Conservation (phyloP, 805 yeast species). For the Kuraishia cidri region DNA sequence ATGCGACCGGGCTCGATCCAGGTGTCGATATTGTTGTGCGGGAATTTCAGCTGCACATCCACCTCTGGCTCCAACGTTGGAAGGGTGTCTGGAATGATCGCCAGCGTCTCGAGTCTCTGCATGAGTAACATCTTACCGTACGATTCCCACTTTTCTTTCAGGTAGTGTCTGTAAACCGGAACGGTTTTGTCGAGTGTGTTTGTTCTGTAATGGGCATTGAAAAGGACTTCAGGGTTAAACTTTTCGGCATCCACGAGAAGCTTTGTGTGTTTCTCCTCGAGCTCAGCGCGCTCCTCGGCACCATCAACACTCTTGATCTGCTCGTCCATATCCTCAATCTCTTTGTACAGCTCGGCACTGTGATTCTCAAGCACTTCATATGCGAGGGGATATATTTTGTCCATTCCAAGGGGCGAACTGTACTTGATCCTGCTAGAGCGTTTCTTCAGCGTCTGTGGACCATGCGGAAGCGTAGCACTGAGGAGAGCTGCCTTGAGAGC, state of each 20-base stretch:
- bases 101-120: slow-evolving; percentile 85
- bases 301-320: slow-evolving; percentile 11
- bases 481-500: slow-evolving; percentile 17
- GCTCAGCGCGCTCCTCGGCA: slow-evolving; percentile 5
- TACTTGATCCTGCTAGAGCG: slow-evolving; percentile 39
- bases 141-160: slow-evolving; percentile 64
- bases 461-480: slow-evolving; percentile 25
- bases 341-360: slow-evolving; percentile 26
- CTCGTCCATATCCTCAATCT: slow-evolving; percentile 25
- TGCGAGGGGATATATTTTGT: slow-evolving; percentile 66
- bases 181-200: slow-evolving; percentile 52
- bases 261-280: slow-evolving; percentile 14
- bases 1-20: slow-evolving; percentile 76
- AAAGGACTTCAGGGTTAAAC: slow-evolving; percentile 78
- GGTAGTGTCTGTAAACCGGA: slow-evolving; percentile 73
- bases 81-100: slow-evolving; percentile 87
- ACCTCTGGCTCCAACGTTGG: slow-evolving; percentile 81
- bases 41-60: slow-evolving; percentile 68
- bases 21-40: slow-evolving; percentile 54
- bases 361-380: slow-evolving; percentile 46
- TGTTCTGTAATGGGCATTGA: slow-evolving; percentile 43
- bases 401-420: slow-evolving; percentile 58
- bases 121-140: slow-evolving; percentile 68
- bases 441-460: slow-evolving; percentile 45
- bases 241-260: slow-evolving; percentile 55